Base-by-base conservation (phyloP, 139 green algal species). In the Chlamydomonas incerta region DNA sequence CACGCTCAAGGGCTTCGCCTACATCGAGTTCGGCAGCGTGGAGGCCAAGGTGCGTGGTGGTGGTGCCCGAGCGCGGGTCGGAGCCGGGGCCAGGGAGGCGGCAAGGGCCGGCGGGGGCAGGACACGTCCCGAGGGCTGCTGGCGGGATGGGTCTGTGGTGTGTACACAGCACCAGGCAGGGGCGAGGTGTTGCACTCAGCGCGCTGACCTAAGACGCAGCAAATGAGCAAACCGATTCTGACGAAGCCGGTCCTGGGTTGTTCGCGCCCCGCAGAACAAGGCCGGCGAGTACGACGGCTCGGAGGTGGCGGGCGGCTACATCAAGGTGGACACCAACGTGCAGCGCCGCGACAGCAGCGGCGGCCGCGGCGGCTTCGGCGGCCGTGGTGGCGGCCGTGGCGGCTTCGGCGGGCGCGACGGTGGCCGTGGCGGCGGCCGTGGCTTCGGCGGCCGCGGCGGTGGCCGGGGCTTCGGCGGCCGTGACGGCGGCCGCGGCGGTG, bases 1-100 rank as follows among this genome's bases (percentile, higher is more conserved):
- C 37, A 80, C 88, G 41, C 91, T 96, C 68, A 96, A 95, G 90
- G 94, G 94, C 87, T 94, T 95, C 29, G 91, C 88, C 67, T 97
- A 95, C 89, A 91, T 97, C 50, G 91, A 96, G 89, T 97, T 96
- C 81, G 77, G 14, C 21, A 82, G 41, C 13, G 84, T 68, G 17
- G 94, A 95, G 4, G 90, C 84, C 29, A 93, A 96, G 82, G 63
- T 81, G n/a, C 11, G 67, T 35, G 41, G 41, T 5, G 6, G 5
- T 8, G 41, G 41, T 5, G 41, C 8, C 41, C n/a, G n/a, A n/a
- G n/a, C n/a, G n/a, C n/a, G n/a, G n/a, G n/a, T n/a, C n/a, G n/a
- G n/a, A n/a, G n/a, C n/a, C n/a, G n/a, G n/a, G n/a, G n/a, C n/a
- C n/a, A n/a, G n/a, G n/a, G n/a, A n/a, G n/a, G n/a, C n/a, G n/a